Evolutionary conservation across 306 rosid species (phyloP).

Genomic region (Cajanus cajan): DNA sequence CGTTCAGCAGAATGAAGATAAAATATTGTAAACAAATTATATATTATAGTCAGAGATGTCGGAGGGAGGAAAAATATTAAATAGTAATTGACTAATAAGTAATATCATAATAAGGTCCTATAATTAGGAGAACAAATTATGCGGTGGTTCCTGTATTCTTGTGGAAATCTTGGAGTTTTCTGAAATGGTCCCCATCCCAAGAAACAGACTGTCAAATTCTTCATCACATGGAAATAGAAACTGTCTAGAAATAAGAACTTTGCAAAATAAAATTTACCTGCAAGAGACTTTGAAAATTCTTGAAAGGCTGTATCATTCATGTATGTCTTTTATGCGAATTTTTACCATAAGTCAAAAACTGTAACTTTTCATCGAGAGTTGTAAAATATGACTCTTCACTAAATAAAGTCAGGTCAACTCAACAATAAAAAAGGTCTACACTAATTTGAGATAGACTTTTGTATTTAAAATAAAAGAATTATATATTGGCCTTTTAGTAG

Average conservation of each 20-base stretch:
- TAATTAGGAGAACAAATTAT: slow-evolving; percentile 27
- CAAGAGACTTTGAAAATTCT: too few relatives aligned
- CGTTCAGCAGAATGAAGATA: slow-evolving; percentile 25
- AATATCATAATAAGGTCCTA: slow-evolving; percentile 31
- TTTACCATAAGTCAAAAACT: too few relatives aligned
- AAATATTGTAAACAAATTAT: slow-evolving; percentile 21
- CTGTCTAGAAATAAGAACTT: not conserved
- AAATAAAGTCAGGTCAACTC: too few relatives aligned
- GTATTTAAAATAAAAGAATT: too few relatives aligned
- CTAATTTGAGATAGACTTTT: too few relatives aligned
- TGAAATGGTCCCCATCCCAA: slow-evolving; percentile 57
- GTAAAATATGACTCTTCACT: too few relatives aligned
- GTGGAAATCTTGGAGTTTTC: slow-evolving; percentile 59
- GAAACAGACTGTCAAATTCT: slow-evolving; percentile 77
- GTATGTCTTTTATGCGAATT: too few relatives aligned
- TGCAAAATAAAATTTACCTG: slow-evolving; percentile 26
- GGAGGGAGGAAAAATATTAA: slow-evolving; percentile 30
- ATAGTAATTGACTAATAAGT: slow-evolving; percentile 37
- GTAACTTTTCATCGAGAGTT: too few relatives aligned
- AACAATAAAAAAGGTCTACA: too few relatives aligned
- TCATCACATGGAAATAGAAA: slow-evolving; percentile 49
- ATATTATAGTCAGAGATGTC: slow-evolving; percentile 31
- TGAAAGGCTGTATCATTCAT: too few relatives aligned
- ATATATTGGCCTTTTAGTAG: too few relatives aligned
- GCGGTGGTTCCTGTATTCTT: slow-evolving; percentile 54